Evolutionary conservation across 2,329 filamentous ascomycete species (phyloP).

Genomic region (Alternaria sp.): DNA sequence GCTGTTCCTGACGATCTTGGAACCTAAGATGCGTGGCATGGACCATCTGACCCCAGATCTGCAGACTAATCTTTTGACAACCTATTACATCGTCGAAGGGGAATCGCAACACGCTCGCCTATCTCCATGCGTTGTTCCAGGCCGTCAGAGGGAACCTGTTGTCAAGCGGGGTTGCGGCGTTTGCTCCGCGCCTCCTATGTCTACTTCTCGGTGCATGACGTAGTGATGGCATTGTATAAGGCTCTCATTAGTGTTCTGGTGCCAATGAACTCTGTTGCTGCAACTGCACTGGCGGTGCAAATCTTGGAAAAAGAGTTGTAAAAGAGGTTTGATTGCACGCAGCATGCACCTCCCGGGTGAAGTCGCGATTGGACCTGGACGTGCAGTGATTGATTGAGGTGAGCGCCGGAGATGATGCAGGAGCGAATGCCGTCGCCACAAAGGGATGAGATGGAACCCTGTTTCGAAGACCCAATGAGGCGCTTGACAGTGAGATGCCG

Average conservation of each 20-base stretch:
- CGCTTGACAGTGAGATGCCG: not conserved
- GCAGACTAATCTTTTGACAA: slow-evolving; percentile 1
- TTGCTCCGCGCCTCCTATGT: slow-evolving; percentile 5
- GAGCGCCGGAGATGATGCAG: not conserved
- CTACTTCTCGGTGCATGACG: slow-evolving; percentile 5
- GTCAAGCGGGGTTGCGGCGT: not conserved
- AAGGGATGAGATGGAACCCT: not conserved
- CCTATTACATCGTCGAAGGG: slow-evolving; percentile 3
- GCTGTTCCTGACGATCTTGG: not conserved
- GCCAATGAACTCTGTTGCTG: not conserved
- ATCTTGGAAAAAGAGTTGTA: not conserved
- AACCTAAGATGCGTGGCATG: not conserved
- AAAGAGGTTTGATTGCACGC: not conserved
- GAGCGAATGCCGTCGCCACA: not conserved
- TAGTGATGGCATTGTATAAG: not conserved
- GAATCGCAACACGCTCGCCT: not conserved
- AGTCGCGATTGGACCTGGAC: not conserved
- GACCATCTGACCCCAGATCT: not conserved
- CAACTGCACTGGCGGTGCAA: not conserved
- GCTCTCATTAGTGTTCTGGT: not conserved
- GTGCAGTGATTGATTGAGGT: not conserved
- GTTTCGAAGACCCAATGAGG: not conserved
- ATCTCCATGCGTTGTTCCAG: not conserved
- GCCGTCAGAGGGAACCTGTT: not conserved
- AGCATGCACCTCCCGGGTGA: not conserved